Evolutionary conservation across 768 basidiomycete species (phyloP).

Genomic region (Kwoniella sp.): DNA sequence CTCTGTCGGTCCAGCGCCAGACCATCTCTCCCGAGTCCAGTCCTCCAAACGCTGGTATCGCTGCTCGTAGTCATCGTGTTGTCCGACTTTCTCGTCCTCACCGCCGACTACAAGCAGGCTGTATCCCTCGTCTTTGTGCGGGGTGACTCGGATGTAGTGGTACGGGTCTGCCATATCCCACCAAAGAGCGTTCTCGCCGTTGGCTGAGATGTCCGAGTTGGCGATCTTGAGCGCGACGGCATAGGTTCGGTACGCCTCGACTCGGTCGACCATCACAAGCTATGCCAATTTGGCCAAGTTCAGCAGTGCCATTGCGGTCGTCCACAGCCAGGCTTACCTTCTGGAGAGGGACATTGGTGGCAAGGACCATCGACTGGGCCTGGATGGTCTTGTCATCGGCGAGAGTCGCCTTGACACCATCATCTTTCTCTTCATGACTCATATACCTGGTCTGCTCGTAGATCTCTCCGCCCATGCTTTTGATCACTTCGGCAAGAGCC

Average conservation of each 20-base stretch:
- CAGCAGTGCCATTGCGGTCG: not conserved
- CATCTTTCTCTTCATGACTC: slow-evolving; percentile 19
- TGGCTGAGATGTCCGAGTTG: slow-evolving; percentile 15
- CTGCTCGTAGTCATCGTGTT: slow-evolving; percentile 33
- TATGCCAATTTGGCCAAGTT: slow-evolving; percentile 1
- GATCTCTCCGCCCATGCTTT: slow-evolving; percentile 30
- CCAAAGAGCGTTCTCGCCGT: slow-evolving; percentile 27
- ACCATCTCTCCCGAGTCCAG: slow-evolving; percentile 35
- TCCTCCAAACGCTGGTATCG: slow-evolving; percentile 27
- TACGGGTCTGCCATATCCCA: slow-evolving; percentile 39
- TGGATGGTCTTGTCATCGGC: slow-evolving; percentile 22
- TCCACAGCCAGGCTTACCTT: slow-evolving; percentile 17
- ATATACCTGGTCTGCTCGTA: slow-evolving; percentile 28
- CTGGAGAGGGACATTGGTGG: slow-evolving; percentile 34
- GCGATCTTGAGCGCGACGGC: slow-evolving; percentile 31
- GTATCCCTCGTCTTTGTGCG: slow-evolving; percentile 33
- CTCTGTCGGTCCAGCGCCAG: slow-evolving; percentile 15
- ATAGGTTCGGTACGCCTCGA: slow-evolving; percentile 32
- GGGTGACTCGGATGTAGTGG: slow-evolving; percentile 34
- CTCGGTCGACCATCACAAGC: slow-evolving; percentile 35
- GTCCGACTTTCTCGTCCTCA: slow-evolving; percentile 37
- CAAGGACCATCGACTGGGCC: slow-evolving; percentile 26
- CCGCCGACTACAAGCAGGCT: slow-evolving; percentile 35
- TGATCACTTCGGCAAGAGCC: slow-evolving; percentile 24
- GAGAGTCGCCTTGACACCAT: slow-evolving; percentile 15